phyloP scores from a whole-genome alignment of 2,329 filamentous ascomycete species.

The Chaetomium sp. region DNA sequence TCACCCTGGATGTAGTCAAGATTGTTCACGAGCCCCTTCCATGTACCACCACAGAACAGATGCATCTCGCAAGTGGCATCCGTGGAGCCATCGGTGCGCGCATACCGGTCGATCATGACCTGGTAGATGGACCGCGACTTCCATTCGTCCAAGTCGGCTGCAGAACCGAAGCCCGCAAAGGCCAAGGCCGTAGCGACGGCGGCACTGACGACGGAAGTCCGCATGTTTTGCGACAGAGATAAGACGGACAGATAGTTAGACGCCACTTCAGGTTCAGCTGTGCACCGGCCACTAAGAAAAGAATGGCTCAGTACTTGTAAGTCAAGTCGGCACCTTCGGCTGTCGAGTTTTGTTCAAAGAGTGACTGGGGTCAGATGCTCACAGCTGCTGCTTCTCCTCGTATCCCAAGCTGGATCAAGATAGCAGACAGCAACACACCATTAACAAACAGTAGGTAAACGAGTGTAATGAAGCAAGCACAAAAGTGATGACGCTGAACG shows the following conservation, averaged over 20 bases:
- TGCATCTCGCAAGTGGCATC: slow-evolving; percentile 49
- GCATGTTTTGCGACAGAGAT: slow-evolving; percentile 23
- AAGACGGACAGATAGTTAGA: background rate
- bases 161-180: slow-evolving; percentile 43
- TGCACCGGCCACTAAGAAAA: background rate
- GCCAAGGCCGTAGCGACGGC: slow-evolving; percentile 34
- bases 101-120: slow-evolving; percentile 56
- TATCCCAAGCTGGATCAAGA: slow-evolving; percentile 14
- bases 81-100: slow-evolving; percentile 49
- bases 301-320: slow-evolving; percentile 1
- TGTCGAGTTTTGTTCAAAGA: slow-evolving; percentile 25
- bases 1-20: slow-evolving; percentile 63
- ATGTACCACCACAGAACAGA: slow-evolving; percentile 64
- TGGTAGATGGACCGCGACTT: slow-evolving; percentile 61
- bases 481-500: slow-evolving; percentile 10
- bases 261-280: background rate
- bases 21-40: slow-evolving; percentile 58
- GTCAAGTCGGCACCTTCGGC: slow-evolving; percentile 2
- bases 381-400: slow-evolving; percentile 13
- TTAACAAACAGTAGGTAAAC: slow-evolving; percentile 19
- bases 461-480: slow-evolving; percentile 26
- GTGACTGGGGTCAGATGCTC: slow-evolving; percentile 31
- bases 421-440: slow-evolving; percentile 1
- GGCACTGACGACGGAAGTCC: slow-evolving; percentile 27
- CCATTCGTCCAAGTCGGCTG: slow-evolving; percentile 50